These are phyloP conservation scores for Boletus speciosus DNA, from an alignment of 768 basidiomycete species.

Conservation along the genomic window DNA sequence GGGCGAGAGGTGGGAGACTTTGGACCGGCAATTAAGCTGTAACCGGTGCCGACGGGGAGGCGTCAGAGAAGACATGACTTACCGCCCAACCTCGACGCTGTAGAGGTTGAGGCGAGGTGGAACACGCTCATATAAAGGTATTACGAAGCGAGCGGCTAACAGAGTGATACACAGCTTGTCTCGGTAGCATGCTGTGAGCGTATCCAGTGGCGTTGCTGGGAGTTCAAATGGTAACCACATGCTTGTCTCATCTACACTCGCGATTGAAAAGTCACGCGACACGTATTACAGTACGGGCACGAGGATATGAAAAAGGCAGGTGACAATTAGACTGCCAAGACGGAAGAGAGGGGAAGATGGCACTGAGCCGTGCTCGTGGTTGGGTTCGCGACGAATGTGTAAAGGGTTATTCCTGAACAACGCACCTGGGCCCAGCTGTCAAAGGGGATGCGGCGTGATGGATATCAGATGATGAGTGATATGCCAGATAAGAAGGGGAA, in stretches of 20 bases:
- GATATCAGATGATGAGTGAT: not conserved
- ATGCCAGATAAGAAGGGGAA: not conserved
- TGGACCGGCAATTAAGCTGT: not conserved
- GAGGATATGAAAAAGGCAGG: not conserved
- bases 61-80: not conserved
- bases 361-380: not conserved
- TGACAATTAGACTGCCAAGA: not conserved
- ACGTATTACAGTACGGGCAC: too few species aligned
- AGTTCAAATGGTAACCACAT: not conserved
- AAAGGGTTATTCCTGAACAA: slow-evolving; percentile 4
- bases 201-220: not conserved
- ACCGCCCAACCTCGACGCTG: not conserved
- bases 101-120: not conserved
- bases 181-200: not conserved
- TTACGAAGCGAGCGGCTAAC: not conserved
- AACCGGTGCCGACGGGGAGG: slow-evolving; percentile 10
- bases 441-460: not conserved
- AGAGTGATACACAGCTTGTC: not conserved
- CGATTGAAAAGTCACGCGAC: not conserved
- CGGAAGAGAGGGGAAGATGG: not conserved
- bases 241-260: not conserved
- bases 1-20: not conserved
- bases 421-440: not conserved
- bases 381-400: not conserved
- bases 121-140: not conserved